Conservation (phyloP, 768 basidiomycete species). For the Neoboletus magnificus region DNA sequence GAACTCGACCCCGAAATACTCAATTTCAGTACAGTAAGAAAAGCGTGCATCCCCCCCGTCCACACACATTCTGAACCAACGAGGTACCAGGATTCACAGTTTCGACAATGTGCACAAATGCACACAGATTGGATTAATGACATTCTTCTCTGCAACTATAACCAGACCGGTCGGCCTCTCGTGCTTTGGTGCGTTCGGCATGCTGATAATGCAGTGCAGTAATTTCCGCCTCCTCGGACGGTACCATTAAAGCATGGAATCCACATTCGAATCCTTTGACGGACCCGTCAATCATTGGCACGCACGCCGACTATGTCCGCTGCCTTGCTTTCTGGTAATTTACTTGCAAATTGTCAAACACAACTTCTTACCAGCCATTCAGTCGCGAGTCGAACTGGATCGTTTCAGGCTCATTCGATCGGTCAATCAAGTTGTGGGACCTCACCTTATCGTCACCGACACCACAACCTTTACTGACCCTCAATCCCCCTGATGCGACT, state of each 20-base stretch:
- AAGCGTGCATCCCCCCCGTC: neutral
- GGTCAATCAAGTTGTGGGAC: constrained; percentile 95
- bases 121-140: constrained; percentile 98
- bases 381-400: constrained; percentile 85
- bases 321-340: constrained; percentile 69
- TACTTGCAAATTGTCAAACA: neutral
- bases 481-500: constrained; percentile 63
- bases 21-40: constrained; percentile 48
- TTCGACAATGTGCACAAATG: constrained; percentile 84
- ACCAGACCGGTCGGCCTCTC: constrained; percentile 68
- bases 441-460: constrained; percentile 44
- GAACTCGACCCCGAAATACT: constrained; percentile 62
- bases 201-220: constrained; percentile 42
- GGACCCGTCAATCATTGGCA: constrained; percentile 67
- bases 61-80: constrained; percentile 4
- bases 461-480: constrained; percentile 56
- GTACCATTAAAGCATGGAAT: constrained; percentile 90
- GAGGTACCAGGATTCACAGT: constrained; percentile 49
- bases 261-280: constrained; percentile 63
- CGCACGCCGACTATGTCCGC: constrained; percentile 83
- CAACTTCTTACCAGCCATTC: constrained; percentile 9
- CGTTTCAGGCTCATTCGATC: constrained; percentile 92
- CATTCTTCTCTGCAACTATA: constrained; percentile 83
- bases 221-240: constrained; percentile 93
- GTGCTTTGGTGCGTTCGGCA: neutral